Conservation (phyloP, 1,284 basidiomycete genomes). For the Moniliophthora roreri region DNA sequence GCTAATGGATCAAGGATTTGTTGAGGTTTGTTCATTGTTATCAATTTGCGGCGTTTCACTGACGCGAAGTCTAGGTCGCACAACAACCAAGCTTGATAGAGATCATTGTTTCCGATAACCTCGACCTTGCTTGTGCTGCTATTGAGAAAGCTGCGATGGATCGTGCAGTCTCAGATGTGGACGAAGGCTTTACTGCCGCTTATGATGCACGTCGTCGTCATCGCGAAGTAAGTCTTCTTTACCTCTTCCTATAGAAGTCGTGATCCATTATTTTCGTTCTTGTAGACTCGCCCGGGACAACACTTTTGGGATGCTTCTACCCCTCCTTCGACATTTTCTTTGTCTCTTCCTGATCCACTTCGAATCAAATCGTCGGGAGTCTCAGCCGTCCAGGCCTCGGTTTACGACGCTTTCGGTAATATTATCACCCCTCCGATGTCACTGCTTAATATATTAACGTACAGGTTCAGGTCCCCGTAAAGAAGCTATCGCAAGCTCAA, state of each 20-base stretch:
- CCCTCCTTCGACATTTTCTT: constrained; percentile 73
- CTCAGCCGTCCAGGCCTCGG: constrained; percentile 78
- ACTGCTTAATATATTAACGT: no score
- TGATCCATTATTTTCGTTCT: background rate
- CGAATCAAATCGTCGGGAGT: constrained; percentile 86
- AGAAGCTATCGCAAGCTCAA: constrained; percentile 34
- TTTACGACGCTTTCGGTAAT: constrained; percentile 95
- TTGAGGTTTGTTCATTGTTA: constrained; percentile 73
- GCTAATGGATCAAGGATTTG: constrained; percentile 84
- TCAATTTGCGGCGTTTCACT: constrained; percentile 3
- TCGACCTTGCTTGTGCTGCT: constrained; percentile 91
- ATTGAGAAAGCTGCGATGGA: constrained; percentile 99
- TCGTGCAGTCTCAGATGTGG: constrained; percentile 92
- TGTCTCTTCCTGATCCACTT: constrained; percentile 86
- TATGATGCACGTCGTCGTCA: constrained; percentile 88
- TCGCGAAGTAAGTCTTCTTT: constrained; percentile 60
- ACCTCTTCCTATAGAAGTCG: background rate
- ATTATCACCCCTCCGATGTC: constrained; percentile 2
- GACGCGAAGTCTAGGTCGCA: constrained; percentile 48
- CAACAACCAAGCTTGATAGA: constrained; percentile 68
- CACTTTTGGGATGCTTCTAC: constrained; percentile 87
- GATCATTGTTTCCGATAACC: constrained; percentile 89
- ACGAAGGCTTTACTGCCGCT: constrained; percentile 83
- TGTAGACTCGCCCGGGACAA: constrained; percentile 64
- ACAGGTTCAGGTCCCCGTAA: background rate